A percentile compares a stretch with the other conserved stretches of the same genome.
Conservation (phyloP, 2,329 filamentous ascomycete species). For the Microdochium trichocladiopsis region DNA sequence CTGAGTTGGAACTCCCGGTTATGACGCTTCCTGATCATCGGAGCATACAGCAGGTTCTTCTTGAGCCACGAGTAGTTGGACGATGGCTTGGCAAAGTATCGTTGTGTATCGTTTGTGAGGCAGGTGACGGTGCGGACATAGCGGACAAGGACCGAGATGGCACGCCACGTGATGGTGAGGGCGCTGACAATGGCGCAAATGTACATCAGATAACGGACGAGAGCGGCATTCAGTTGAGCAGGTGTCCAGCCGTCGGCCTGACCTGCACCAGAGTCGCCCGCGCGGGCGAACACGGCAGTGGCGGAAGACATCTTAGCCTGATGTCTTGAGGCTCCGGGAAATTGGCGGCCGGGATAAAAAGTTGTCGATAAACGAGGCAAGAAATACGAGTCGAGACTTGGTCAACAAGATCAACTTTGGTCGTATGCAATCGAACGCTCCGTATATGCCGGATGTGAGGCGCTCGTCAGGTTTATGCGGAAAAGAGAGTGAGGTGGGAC, state of each 20-base stretch:
- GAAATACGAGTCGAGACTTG: no score
- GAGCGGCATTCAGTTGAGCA: constrained; percentile 39
- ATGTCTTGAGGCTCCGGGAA: constrained; percentile 1
- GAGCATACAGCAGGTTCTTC: constrained; percentile 62
- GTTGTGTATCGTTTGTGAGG: constrained; percentile 71
- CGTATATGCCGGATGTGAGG: no score
- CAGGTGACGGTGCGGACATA: constrained; percentile 70
- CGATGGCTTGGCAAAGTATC: constrained; percentile 63
- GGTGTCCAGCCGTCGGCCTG: constrained; percentile 24
- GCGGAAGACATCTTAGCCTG: constrained; percentile 5
- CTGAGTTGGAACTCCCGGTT: constrained; percentile 68
- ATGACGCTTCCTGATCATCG: constrained; percentile 67
- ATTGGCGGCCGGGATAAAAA: no score
- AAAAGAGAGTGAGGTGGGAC: no score
- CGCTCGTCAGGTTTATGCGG: no score
- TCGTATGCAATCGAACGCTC: no score
- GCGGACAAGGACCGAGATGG: constrained; percentile 50
- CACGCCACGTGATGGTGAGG: constrained; percentile 60
- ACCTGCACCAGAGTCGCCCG: constrained; percentile 10
- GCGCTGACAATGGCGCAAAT: constrained; percentile 57
- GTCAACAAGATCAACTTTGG: no score
- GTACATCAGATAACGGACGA: constrained; percentile 55
- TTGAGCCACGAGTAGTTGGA: constrained; percentile 53
- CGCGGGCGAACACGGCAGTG: background rate
- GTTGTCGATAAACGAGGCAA: no score